Evolutionary conservation across 73 alveolate genomes (phyloP), one percentile per base, ranked within the genome.

Genomic region (Symbiodinium natans): DNA sequence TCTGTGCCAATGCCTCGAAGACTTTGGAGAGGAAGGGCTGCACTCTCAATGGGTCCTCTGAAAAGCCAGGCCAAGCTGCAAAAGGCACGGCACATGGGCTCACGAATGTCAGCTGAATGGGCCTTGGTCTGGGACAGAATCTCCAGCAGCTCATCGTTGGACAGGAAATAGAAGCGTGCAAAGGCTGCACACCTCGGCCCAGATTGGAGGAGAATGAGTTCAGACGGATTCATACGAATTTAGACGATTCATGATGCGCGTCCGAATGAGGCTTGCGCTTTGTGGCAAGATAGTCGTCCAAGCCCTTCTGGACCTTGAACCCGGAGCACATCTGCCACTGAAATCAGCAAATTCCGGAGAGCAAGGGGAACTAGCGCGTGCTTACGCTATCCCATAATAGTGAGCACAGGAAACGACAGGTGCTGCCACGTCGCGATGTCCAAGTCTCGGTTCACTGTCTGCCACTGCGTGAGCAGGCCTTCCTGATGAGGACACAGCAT

Each of bases 71-170:
- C 31, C 27, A 21, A 56, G 17, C 75, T 56, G 59, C 59, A 46
- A 9, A 13, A 46, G 59, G 21, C 13, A 13, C 13, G 6, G 59
- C 59, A 9, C 59, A 6, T 46, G 59, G 6, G 59, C 59, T 46
- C 59, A 6, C 21, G 59, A 13, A 13, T 46, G 59, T 46, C n/a
- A n/a, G n/a, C n/a, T n/a, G n/a, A n/a, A n/a, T 4, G 74, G 23
- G 19, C 95, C 99, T 99, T 99, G 93, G 99, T 99, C 99, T 99
- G 99, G 19, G 99, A 99, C 89, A 99, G 99, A 29, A 99, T 99
- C 99, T 99, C 99, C 87, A 99, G 99, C 87, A 99, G 99, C 93
- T 99, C 99, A 98, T 99, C 99, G 99, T 99, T 99, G 99, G 99
- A 93, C 38, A 93, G 80, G 93, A 93, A 93, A 86, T 93, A 93